Conservation (phyloP, 1,284 basidiomycete genomes). For the Rhodotorula sp. region DNA sequence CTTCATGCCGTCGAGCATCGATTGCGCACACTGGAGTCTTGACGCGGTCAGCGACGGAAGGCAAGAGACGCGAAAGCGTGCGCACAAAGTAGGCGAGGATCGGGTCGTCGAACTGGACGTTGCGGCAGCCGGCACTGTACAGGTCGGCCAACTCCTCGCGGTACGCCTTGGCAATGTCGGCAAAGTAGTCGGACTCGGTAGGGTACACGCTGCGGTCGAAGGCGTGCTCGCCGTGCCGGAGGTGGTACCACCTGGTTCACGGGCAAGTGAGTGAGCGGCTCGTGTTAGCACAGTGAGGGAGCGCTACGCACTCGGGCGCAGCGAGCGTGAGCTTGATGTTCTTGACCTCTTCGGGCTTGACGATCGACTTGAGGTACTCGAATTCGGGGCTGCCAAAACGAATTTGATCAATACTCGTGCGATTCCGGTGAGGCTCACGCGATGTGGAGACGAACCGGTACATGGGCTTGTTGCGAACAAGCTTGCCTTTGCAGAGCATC, state of each 20-base stretch:
- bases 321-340: slow-evolving; percentile 73
- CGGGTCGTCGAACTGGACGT: slow-evolving; percentile 69
- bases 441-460: slow-evolving; percentile 52
- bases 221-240: slow-evolving; percentile 56
- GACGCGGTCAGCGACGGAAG: background rate
- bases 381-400: slow-evolving; percentile 39
- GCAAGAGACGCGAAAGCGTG: background rate
- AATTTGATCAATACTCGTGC: background rate
- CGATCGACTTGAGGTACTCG: slow-evolving; percentile 47
- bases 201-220: slow-evolving; percentile 64
- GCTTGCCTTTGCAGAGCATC: slow-evolving; percentile 56
- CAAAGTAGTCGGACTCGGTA: slow-evolving; percentile 70
- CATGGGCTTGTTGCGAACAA: slow-evolving; percentile 63
- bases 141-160: slow-evolving; percentile 69
- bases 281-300: background rate
- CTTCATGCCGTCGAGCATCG: slow-evolving; percentile 65
- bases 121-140: slow-evolving; percentile 70
- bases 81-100: slow-evolving; percentile 49
- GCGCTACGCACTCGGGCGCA: slow-evolving; percentile 58
- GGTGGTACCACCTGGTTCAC: slow-evolving; percentile 65
- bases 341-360: slow-evolving; percentile 45
- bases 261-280: too few species aligned
- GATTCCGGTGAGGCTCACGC: slow-evolving; percentile 15
- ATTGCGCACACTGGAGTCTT: slow-evolving; percentile 56
- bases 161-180: slow-evolving; percentile 69